These are phyloP conservation scores for Gastrolobium bilobum DNA, from an alignment of 306 rosid genomes.

Conservation along the genomic window DNA sequence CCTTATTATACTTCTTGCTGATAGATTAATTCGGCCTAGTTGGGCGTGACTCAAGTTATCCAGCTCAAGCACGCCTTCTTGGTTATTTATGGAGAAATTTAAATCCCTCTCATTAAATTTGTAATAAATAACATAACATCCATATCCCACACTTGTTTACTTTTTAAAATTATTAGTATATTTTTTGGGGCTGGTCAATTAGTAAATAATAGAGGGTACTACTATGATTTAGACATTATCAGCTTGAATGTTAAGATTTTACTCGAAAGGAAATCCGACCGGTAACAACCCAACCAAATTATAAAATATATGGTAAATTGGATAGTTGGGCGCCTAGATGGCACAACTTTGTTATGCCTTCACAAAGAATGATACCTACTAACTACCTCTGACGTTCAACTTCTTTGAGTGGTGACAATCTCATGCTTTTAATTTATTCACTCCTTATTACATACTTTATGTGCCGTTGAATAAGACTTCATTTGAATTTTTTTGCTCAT, in stretches of 20 bases:
- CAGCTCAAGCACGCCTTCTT: slow-evolving; percentile 45
- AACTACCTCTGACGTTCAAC: neutral
- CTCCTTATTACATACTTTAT: slow-evolving; percentile 1
- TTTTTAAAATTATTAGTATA: neutral
- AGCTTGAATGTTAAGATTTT: slow-evolving; percentile 8
- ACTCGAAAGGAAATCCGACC: slow-evolving; percentile 30
- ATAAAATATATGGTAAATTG: slow-evolving; percentile 8
- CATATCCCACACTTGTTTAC: neutral
- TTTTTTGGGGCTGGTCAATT: slow-evolving; percentile 4
- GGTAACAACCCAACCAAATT: slow-evolving; percentile 40
- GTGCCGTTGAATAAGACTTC: slow-evolving; percentile 7
- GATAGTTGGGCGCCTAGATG: slow-evolving; percentile 25
- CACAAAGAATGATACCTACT: slow-evolving; percentile 20
- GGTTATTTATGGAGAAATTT: slow-evolving; percentile 34
- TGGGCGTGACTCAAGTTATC: slow-evolving; percentile 54
- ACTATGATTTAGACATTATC: slow-evolving; percentile 26
- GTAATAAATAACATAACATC: slow-evolving; percentile 47
- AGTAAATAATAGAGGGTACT: neutral
- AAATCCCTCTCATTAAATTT: slow-evolving; percentile 54
- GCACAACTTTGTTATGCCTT: neutral
- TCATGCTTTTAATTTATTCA: slow-evolving; percentile 12
- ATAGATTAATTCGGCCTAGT: slow-evolving; percentile 47
- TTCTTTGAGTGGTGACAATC: neutral
- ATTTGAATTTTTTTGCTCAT: neutral
- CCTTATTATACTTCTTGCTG: slow-evolving; percentile 42